Evolutionary conservation across 768 basidiomycete genomes (phyloP), one percentile per base, ranked within the genome.

Genomic region (Suillus luteus): DNA sequence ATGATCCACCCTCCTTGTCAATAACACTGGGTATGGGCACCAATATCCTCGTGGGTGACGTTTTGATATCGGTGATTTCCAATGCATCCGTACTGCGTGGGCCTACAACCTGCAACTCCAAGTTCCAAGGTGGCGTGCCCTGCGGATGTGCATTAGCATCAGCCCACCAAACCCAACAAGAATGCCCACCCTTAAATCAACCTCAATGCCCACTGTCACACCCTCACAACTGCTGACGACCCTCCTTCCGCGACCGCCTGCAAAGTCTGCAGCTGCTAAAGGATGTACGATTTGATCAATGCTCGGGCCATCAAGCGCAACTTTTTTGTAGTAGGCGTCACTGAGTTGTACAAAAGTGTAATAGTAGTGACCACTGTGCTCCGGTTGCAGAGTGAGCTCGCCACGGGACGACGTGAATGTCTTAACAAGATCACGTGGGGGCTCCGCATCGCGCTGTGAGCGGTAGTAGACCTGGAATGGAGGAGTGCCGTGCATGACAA

Each of bases 201-300:
- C 85, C 64, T 91, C 89, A 37, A 96, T 82, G 52, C 88, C 83
- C 2, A 97, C 88, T 5, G 78, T 77, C 67, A 84, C 84, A 1
- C 93, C 94, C 24, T 89, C 89, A 72, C 96, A 98, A 62, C 87
- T 94, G 73, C 81, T 91, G 64, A 91, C 82, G 46, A 77, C 81
- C 65, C 80, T 81, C 72, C 81, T 88, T 46, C 81, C 82, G 59
- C 82, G 77, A 46, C 77, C 79, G 33, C 78, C 75, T n/a, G 81
- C 80, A 67, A 95, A 93, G 64, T 89, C 86, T 2, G 90, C 93
- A 43, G 85, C 83, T 0, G 95, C 95, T 46, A 93, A 80, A 1
- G 96, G 95, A 74, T 97, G 95, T 41, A 98, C 92, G 43, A 92
- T 82, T 75, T 96, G 93, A 62, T 92, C 88, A 68, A 96, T 93